phyloP scores from a whole-genome alignment of 2,329 filamentous ascomycete genomes.

The Microsporum ferrugineum region DNA sequence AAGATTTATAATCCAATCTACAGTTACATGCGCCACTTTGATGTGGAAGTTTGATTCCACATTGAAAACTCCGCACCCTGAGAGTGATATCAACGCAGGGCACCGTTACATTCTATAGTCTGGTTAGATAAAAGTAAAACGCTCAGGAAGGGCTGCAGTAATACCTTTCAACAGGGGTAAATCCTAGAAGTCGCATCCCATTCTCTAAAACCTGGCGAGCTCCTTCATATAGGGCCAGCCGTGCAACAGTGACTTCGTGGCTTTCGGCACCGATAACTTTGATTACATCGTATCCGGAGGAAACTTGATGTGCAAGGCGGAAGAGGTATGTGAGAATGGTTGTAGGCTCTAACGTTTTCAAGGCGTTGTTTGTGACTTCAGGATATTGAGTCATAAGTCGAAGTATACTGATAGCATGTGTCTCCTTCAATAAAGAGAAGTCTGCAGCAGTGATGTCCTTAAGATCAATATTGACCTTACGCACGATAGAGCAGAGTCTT shows the following conservation, averaged over 20 bases:
- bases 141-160: background rate
- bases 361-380: conserved; percentile 69
- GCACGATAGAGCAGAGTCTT: conserved; percentile 52
- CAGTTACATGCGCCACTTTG: too few species aligned
- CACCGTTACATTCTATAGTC: background rate
- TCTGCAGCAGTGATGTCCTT: conserved; percentile 54
- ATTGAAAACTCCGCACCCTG: too few species aligned
- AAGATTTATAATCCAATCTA: too few species aligned
- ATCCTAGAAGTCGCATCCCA: conserved; percentile 47
- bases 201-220: conserved; percentile 47
- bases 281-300: conserved; percentile 9
- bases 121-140: background rate
- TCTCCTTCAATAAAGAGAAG: conserved; percentile 56
- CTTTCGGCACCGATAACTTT: conserved; percentile 41
- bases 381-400: conserved; percentile 74
- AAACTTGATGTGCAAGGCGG: conserved; percentile 18
- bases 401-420: conserved; percentile 61
- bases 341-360: conserved; percentile 69
- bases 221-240: conserved; percentile 44
- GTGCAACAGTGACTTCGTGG: conserved; percentile 35
- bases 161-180: conserved; percentile 46
- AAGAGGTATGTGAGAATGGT: conserved; percentile 63
- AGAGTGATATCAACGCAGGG: too few species aligned
- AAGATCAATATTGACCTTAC: conserved; percentile 43
- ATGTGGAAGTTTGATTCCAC: too few species aligned